Conservation (phyloP, 2,329 filamentous ascomycete species). For the Ciborinia camelliae region DNA sequence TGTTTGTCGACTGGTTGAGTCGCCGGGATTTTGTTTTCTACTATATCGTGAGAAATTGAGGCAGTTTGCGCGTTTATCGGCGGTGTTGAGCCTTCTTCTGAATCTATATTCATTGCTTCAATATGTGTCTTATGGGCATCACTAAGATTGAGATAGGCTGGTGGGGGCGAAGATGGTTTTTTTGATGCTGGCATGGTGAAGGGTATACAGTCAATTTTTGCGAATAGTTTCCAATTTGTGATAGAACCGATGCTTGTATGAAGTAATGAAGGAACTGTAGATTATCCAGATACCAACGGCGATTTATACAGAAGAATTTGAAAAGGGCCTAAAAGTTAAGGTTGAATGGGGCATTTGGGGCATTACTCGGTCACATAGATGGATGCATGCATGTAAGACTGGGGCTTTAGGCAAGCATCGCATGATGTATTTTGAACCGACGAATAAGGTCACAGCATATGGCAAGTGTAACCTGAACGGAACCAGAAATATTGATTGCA, state of each 20-base stretch:
- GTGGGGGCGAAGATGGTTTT: neutral
- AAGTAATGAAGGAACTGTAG: neutral
- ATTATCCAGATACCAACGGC: neutral
- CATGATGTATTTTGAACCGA: neutral
- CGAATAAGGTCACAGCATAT: neutral
- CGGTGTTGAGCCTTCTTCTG: neutral
- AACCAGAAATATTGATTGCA: neutral
- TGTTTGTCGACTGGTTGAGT: neutral
- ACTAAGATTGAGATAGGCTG: neutral
- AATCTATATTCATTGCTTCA: no score
- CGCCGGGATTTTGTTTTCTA: neutral
- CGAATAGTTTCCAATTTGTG: no score
- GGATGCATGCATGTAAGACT: neutral
- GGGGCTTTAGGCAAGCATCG: neutral
- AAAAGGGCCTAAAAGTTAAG: neutral
- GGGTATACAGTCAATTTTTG: no score
- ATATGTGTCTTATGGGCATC: neutral
- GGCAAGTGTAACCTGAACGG: neutral
- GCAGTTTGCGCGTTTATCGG: neutral
- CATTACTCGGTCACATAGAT: conserved; percentile 1
- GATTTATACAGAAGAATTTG: neutral
- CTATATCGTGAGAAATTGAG: neutral
- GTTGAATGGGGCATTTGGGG: neutral
- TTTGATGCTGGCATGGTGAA: neutral
- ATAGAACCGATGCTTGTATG: neutral